These are phyloP conservation scores for Cydonia oblonga DNA, from an alignment of 331 rosid species.

Conservation along the genomic window DNA sequence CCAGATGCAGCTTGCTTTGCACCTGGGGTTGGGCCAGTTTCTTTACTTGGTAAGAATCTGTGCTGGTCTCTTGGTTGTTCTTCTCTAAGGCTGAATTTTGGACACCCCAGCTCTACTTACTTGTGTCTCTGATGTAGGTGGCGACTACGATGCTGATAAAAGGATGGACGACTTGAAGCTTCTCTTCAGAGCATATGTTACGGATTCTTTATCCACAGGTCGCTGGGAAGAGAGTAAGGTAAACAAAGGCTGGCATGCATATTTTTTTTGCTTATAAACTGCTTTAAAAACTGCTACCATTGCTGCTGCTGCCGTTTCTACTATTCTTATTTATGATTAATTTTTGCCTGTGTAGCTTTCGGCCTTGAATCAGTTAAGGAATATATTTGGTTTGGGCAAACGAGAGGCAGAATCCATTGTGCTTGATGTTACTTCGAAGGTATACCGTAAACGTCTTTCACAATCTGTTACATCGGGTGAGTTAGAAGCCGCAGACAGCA, in stretches of 20 bases:
- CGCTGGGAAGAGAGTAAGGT: constrained; percentile 48
- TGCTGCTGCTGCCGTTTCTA: neutral
- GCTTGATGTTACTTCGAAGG: constrained; percentile 71
- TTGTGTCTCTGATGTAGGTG: constrained; percentile 46
- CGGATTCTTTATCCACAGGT: constrained; percentile 42
- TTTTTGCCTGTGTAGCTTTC: constrained; percentile 41
- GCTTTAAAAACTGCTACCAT: neutral
- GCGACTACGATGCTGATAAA: constrained; percentile 42
- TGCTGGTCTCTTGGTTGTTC: neutral
- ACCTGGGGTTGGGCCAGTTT: constrained; percentile 79
- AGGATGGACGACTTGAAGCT: constrained; percentile 52
- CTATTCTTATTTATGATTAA: neutral
- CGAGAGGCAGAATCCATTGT: constrained; percentile 78
- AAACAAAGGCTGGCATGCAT: neutral
- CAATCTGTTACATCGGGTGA: constrained; percentile 60
- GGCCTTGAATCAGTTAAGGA: constrained; percentile 66
- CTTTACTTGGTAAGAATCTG: constrained; percentile 52
- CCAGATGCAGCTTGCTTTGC: constrained; percentile 65
- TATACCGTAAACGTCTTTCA: constrained; percentile 68
- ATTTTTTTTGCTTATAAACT: neutral
- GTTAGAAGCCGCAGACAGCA: constrained; percentile 84
- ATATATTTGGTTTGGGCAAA: constrained; percentile 88
- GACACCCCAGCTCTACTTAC: constrained; percentile 6
- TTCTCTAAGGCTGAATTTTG: neutral
- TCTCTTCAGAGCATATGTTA: constrained; percentile 47